Conservation (phyloP, 768 basidiomycete species). For the Sporobolomyces phaffii region DNA sequence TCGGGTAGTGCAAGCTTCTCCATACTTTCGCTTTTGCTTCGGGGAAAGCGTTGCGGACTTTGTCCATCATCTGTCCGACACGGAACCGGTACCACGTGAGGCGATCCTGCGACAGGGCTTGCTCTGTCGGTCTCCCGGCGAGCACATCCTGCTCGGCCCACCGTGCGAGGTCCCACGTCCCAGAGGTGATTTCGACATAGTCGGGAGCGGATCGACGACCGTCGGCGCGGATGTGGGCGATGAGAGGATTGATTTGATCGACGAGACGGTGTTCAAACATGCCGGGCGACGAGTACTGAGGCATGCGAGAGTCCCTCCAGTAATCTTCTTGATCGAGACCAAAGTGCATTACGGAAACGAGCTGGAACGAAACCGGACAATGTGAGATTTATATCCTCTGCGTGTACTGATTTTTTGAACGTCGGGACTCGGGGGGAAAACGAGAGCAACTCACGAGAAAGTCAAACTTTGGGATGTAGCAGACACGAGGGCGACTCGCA, state of each 20-base stretch:
- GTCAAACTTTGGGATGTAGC: constrained; percentile 41
- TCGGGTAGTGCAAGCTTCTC: constrained; percentile 36
- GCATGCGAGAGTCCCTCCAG: constrained; percentile 36
- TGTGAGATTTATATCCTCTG: too few species aligned
- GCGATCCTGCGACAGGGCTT: constrained; percentile 32
- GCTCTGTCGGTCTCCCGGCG: constrained; percentile 16
- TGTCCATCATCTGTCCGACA: constrained; percentile 31
- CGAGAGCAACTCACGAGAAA: constrained; percentile 33
- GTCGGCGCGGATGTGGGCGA: constrained; percentile 36
- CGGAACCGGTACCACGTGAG: constrained; percentile 39
- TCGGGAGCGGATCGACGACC: constrained; percentile 40
- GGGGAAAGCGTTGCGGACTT: constrained; percentile 34
- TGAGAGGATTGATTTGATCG: constrained; percentile 34
- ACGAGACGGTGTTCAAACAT: constrained; percentile 40
- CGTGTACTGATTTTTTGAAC: too few species aligned
- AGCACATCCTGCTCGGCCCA: constrained; percentile 40
- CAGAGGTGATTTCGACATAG: constrained; percentile 40
- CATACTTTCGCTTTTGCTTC: constrained; percentile 35
- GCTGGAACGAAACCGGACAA: constrained; percentile 1
- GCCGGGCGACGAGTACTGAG: constrained; percentile 39
- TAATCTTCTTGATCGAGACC: constrained; percentile 43
- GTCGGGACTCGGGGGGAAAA: not conserved
- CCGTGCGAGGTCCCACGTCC: constrained; percentile 40
- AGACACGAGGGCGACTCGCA: constrained; percentile 39
- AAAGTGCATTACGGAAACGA: constrained; percentile 42